A percentile compares a stretch with the other conserved stretches of the same genome.
These are phyloP conservation scores for Lachnellula occidentalis DNA, from an alignment of 2,329 filamentous ascomycete genomes.

Conservation along the genomic window DNA sequence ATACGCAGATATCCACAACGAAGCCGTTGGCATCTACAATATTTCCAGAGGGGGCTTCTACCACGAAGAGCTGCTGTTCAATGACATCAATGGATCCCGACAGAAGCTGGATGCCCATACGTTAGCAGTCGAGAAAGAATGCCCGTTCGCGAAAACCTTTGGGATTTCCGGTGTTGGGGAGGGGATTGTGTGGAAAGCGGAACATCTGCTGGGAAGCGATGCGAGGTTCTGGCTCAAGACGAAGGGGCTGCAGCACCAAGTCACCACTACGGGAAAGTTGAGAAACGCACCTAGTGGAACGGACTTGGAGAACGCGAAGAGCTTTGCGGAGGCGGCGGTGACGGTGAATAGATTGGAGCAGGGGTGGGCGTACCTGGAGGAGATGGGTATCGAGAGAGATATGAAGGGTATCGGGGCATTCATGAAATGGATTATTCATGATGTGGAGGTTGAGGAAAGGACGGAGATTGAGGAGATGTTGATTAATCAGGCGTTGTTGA, in stretches of 20 bases:
- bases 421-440: conserved; percentile 14
- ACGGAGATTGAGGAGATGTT: conserved; percentile 4
- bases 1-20: conserved; percentile 17
- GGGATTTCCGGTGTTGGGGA: conserved; percentile 18
- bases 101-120: conserved; percentile 11
- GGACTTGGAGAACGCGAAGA: conserved; percentile 1
- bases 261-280: conserved; percentile 8
- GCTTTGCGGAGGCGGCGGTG: conserved; percentile 14
- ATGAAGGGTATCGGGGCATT: conserved; percentile 4
- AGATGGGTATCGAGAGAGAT: conserved; percentile 12
- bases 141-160: conserved; percentile 22
- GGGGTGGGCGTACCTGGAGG: conserved; percentile 14
- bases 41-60: conserved; percentile 20
- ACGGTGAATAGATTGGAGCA: conserved; percentile 18
- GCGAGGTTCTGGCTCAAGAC: conserved; percentile 22
- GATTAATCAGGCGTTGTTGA: conserved; percentile 1
- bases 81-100: background rate
- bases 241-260: conserved; percentile 15
- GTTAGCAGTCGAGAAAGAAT: conserved; percentile 19
- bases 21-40: conserved; percentile 13
- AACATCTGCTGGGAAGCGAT: conserved; percentile 14
- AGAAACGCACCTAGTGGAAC: background rate
- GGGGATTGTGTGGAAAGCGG: conserved; percentile 25
- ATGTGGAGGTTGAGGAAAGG: conserved; percentile 15
- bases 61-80: conserved; percentile 6